A percentile compares a stretch with the other conserved stretches of the same genome.
Conservation (phyloP, 805 yeast genomes). For the Yamadazyma philogaea region DNA sequence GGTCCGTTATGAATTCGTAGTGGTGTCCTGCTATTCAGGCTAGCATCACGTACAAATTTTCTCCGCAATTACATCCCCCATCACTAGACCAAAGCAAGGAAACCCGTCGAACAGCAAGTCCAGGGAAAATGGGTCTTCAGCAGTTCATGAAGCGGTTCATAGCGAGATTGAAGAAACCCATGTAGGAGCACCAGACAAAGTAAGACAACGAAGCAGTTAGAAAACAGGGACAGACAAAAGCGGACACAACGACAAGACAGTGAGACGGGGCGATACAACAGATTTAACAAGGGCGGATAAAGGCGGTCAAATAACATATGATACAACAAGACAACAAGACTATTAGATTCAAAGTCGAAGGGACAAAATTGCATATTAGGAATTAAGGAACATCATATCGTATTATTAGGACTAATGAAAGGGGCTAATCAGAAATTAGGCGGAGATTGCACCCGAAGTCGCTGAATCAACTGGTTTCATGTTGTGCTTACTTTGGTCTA, state of each 20-base stretch:
- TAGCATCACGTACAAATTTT: too few species aligned
- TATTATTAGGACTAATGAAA: not conserved
- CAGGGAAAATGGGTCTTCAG: slow-evolving; percentile 4
- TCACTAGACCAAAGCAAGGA: slow-evolving; percentile 11
- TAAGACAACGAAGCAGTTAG: not conserved
- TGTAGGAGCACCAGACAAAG: not conserved
- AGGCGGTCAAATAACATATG: not conserved
- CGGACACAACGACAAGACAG: not conserved
- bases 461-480: not conserved
- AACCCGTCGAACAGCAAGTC: slow-evolving; percentile 4
- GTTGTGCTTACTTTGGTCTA: slow-evolving; percentile 8
- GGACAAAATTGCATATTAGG: not conserved
- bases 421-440: not conserved
- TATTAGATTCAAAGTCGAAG: not conserved
- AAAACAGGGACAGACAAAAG: not conserved
- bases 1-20: too few species aligned
- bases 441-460: not conserved
- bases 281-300: not conserved
- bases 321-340: not conserved
- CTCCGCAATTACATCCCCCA: slow-evolving; percentile 5
- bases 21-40: too few species aligned
- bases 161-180: slow-evolving; percentile 4
- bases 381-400: not conserved
- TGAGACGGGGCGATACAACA: not conserved
- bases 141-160: slow-evolving; percentile 11